These are phyloP conservation scores for Phytophthora pisi DNA, from an alignment of 352 stramenopile genomes.

Conservation along the genomic window DNA sequence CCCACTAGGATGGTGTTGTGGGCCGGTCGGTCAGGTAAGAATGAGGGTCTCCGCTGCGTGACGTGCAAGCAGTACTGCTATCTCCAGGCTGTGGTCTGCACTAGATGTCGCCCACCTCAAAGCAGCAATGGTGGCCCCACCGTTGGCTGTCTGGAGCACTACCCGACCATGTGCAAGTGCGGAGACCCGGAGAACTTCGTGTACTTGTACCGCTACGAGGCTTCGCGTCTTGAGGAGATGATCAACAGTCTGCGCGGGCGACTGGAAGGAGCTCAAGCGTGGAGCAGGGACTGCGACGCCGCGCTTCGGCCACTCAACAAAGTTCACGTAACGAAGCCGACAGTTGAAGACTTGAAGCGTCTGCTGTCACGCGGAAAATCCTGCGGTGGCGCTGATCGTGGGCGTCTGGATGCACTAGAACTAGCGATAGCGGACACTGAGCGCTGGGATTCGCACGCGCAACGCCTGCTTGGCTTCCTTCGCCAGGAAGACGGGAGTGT, in stretches of 20 bases:
- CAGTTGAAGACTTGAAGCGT: constrained; percentile 32
- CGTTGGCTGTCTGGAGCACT: constrained; percentile 82
- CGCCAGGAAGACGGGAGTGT: neutral
- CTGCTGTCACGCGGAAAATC: constrained; percentile 42
- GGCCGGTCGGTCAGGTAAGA: constrained; percentile 80
- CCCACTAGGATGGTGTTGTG: constrained; percentile 81
- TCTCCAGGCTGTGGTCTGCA: constrained; percentile 82
- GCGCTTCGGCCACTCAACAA: constrained; percentile 24
- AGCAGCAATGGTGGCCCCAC: constrained; percentile 27
- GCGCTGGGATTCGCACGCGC: constrained; percentile 33
- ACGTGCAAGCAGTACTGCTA: constrained; percentile 89
- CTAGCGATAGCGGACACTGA: constrained; percentile 23
- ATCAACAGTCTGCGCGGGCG: constrained; percentile 40
- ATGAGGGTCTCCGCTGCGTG: constrained; percentile 72
- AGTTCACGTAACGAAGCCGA: constrained; percentile 12
- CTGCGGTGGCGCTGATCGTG: constrained; percentile 33
- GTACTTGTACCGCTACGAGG: constrained; percentile 65
- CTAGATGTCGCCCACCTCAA: constrained; percentile 62
- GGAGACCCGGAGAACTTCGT: constrained; percentile 57
- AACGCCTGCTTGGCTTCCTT: constrained; percentile 25
- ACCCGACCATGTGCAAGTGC: constrained; percentile 81
- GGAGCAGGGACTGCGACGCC: constrained; percentile 42
- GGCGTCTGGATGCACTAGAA: constrained; percentile 44
- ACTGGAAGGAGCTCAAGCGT: constrained; percentile 45
- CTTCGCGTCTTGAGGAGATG: constrained; percentile 43